Percentiles rank a stretch among this genome's conserved stretches.
These are phyloP conservation scores for Saturnispora galanensis DNA, from an alignment of 805 yeast genomes.

Conservation along the genomic window DNA sequence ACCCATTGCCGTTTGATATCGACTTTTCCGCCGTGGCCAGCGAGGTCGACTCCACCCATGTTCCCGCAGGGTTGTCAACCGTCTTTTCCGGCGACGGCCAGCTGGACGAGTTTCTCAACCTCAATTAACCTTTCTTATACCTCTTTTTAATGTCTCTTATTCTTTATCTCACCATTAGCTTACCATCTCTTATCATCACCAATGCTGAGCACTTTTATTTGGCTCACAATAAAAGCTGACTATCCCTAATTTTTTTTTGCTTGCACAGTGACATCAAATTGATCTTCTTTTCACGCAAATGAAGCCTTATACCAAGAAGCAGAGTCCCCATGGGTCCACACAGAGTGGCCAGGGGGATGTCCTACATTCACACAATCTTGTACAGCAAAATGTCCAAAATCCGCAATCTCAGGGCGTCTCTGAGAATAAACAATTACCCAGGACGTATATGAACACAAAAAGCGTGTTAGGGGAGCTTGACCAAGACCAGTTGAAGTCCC, in stretches of 20 bases:
- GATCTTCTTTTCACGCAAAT: neutral
- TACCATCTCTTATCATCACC: neutral
- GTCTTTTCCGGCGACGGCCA: neutral
- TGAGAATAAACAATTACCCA: no score
- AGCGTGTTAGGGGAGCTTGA: neutral
- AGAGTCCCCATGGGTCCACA: no score
- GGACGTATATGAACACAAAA: neutral
- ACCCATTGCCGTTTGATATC: neutral
- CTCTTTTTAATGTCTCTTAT: neutral
- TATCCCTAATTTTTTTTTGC: no score
- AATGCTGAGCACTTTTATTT: neutral
- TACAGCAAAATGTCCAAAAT: no score
- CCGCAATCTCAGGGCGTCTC: no score
- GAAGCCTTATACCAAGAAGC: no score
- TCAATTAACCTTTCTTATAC: neutral
- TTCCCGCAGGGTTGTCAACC: slow-evolving; percentile 5
- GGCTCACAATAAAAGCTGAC: neutral
- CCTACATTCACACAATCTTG: no score
- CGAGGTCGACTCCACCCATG: neutral
- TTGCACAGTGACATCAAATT: neutral
- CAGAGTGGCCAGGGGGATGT: no score
- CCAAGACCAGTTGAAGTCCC: neutral
- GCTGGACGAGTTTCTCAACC: slow-evolving; percentile 1
- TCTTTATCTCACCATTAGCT: neutral
- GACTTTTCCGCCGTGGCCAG: neutral